phyloP scores from a whole-genome alignment of 768 basidiomycete genomes.

The Clitopilus passeckerianus region DNA sequence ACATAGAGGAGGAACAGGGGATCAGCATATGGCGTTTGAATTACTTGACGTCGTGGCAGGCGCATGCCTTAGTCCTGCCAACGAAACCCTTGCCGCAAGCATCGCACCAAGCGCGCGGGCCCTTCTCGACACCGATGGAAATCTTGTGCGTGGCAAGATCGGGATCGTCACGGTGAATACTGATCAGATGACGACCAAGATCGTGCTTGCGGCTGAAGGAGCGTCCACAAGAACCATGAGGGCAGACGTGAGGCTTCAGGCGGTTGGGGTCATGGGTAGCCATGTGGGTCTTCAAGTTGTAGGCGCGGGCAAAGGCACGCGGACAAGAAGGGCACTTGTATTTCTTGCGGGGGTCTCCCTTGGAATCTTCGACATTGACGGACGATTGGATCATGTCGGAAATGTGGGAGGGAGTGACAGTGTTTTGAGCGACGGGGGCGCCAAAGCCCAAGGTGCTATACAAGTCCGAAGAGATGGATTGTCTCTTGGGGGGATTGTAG shows the following conservation, averaged over 20 bases:
- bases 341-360: constrained; percentile 69
- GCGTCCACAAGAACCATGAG: constrained; percentile 79
- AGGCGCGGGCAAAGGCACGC: constrained; percentile 85
- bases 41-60: constrained; percentile 66
- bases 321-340: constrained; percentile 75
- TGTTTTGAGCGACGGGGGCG: constrained; percentile 33
- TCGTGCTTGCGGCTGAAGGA: constrained; percentile 96
- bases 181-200: constrained; percentile 82
- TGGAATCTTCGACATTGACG: constrained; percentile 42
- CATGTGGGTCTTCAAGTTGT: constrained; percentile 94
- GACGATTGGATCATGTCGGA: constrained; percentile 47
- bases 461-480: constrained; percentile 39
- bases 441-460: constrained; percentile 49
- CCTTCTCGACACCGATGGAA: constrained; percentile 67
- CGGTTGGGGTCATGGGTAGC: constrained; percentile 93
- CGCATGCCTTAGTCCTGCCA: constrained; percentile 49
- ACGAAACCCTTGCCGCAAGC: constrained; percentile 67
- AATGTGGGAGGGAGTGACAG: constrained; percentile 55
- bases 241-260: constrained; percentile 85
- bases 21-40: constrained; percentile 1
- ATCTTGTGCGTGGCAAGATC: constrained; percentile 33
- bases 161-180: constrained; percentile 74
- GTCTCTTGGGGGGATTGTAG: constrained; percentile 52
- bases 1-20: constrained; percentile 20
- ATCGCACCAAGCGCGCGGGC: constrained; percentile 66